Percentiles rank a stretch among this genome's conserved stretches.
Conservation (phyloP, 2,329 filamentous ascomycete species). For the Sclerotinia minor region DNA sequence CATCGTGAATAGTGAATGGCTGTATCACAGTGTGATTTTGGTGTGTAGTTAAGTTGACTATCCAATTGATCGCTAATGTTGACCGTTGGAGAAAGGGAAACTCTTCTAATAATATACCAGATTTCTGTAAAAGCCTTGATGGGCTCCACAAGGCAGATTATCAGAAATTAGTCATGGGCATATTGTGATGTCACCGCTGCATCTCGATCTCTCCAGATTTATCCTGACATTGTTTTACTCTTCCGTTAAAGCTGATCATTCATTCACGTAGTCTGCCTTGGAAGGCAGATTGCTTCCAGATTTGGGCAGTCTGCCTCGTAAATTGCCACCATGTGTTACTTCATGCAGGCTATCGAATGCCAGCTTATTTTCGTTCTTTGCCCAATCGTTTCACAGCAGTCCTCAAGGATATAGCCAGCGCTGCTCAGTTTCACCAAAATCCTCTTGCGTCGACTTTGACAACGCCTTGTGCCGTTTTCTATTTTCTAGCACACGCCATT, state of each 20-base stretch:
- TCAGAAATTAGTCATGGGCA: background rate
- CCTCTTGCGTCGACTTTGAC: background rate
- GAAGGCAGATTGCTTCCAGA: background rate
- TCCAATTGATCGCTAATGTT: conserved; percentile 2
- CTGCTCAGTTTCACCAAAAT: background rate
- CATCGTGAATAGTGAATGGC: background rate
- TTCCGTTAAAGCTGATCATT: background rate
- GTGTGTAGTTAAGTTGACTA: background rate
- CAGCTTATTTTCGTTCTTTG: background rate
- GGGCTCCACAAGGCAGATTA: conserved; percentile 11
- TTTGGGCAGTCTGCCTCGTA: background rate
- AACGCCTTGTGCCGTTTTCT: background rate
- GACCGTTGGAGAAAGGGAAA: background rate
- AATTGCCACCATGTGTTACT: background rate
- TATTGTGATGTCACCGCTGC: background rate
- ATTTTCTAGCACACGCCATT: background rate
- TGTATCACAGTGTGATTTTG: background rate
- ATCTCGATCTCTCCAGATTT: background rate
- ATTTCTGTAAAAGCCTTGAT: background rate
- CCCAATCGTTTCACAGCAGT: background rate
- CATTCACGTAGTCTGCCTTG: background rate
- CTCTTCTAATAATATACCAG: background rate
- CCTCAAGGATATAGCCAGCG: background rate
- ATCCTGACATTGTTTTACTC: background rate
- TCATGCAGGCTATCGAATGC: background rate